Evolutionary conservation across 1,139 yeast genomes (phyloP), one percentile per base, ranked within the genome.

Genomic region (Pichia sp.): DNA sequence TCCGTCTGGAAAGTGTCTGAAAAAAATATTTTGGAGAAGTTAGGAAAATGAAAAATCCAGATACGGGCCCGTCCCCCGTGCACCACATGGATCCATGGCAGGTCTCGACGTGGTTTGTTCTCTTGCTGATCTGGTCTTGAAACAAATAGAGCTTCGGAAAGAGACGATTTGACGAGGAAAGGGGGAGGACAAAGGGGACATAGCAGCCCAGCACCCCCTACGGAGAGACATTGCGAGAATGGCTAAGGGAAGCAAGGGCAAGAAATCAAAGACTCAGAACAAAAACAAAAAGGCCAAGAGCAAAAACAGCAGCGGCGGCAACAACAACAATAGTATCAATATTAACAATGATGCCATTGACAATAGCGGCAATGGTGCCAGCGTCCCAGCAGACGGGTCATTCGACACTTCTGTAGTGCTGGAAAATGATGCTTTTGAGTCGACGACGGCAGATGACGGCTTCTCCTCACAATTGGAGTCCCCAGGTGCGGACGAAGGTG

Each of bases 61-160:
- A 5, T 5, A 36, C 10, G 15, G 13, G 34, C 34, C 11, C 34
- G 34, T 15, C 42, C 16, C 11, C 36, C 48, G 40, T 36, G 47
- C 47, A 44, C 47, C 47, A 32, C 4, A 10, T 13, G 8, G 8
- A 10, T 8, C 8, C n/a, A 19, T 36, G 40, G 6, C 15, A 36
- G 34, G 11, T 31, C 40, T 36, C 40, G 40, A 36, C 40, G 40
- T 36, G 40, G 15, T 36, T 36, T 36, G 40, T 36, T 36, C 47
- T 29, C 10, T 44, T 29, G 47, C 15, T 23, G 47, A 44, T 44
- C 47, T 44, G 47, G 26, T 29, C 34, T 44, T 32, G 34, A 44
- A 23, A 13, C 40, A 15, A 36, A 19, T 19, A 19, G 40, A 36
- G 40, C 40, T 36, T 15, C 10, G 40, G n/a, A 13, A 36, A 36